phyloP scores from a whole-genome alignment of 768 basidiomycete species.

The Naganishia vishniacii region DNA sequence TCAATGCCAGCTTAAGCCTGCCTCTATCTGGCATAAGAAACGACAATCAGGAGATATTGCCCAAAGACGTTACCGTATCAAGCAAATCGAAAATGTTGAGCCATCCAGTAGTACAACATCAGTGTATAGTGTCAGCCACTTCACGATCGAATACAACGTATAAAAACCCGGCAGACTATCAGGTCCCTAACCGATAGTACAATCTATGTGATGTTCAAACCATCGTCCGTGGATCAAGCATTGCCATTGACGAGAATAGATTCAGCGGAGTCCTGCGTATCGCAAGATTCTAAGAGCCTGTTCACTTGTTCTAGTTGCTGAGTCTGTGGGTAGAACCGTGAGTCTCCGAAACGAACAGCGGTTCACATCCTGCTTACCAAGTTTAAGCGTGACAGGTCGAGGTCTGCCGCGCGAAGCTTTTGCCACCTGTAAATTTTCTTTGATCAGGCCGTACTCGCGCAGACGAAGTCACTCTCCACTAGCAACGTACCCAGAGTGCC shows the following conservation, averaged over 20 bases:
- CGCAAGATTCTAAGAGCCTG: slow-evolving; percentile 10
- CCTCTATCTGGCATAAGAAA: no score
- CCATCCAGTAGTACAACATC: not conserved
- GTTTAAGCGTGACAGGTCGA: not conserved
- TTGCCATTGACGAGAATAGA: slow-evolving; percentile 14
- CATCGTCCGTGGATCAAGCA: not conserved
- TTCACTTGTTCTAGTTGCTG: slow-evolving; percentile 6
- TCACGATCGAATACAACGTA: slow-evolving; percentile 1
- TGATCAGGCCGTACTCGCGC: no score
- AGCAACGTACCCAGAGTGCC: slow-evolving; percentile 10
- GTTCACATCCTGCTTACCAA: not conserved
- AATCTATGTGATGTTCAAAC: not conserved
- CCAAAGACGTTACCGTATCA: no score
- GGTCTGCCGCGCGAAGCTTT: slow-evolving; percentile 7
- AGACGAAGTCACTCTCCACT: not conserved
- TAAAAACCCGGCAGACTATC: no score
- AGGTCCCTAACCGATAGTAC: no score
- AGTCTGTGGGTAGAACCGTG: not conserved
- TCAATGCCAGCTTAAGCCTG: no score
- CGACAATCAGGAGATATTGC: no score
- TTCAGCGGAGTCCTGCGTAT: not conserved
- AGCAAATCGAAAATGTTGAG: no score
- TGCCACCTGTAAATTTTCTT: not conserved
- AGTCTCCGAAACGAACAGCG: not conserved
- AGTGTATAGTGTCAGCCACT: not conserved